A percentile compares a stretch with the other conserved stretches of the same genome.
Evolutionary conservation across 2,329 filamentous ascomycete genomes (phyloP).

Genomic region (Penicillium verrucosum): DNA sequence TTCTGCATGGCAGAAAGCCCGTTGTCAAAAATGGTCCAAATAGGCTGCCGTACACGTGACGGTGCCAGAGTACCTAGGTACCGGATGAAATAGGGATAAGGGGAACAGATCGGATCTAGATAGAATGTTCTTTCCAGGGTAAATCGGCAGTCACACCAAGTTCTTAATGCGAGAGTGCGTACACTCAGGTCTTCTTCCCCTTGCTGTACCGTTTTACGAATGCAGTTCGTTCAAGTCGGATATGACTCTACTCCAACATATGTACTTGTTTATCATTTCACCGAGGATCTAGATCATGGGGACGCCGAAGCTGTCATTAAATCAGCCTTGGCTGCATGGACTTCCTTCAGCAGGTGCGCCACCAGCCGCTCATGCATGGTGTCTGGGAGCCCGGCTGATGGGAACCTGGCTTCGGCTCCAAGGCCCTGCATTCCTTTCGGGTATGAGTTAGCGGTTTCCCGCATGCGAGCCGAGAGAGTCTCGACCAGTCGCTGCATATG

Average conservation of each 20-base stretch:
- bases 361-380: not conserved
- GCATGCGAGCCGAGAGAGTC: constrained; percentile 6
- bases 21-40: too few species aligned
- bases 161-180: not conserved
- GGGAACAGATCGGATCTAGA: not conserved
- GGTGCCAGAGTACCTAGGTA: not conserved
- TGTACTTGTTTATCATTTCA: not conserved
- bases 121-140: not conserved
- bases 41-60: too few species aligned
- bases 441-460: not conserved
- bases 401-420: not conserved
- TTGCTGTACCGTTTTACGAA: not conserved
- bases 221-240: not conserved
- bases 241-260: not conserved
- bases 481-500: constrained; percentile 8
- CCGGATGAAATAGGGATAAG: not conserved
- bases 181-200: not conserved
- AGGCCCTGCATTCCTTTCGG: not conserved
- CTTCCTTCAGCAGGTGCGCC: not conserved
- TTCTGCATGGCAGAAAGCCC: too few species aligned
- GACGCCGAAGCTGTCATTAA: not conserved
- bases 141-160: too few species aligned
- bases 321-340: not conserved
- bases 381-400: not conserved
- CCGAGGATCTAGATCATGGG: not conserved